Base-by-base conservation (phyloP, 2,329 filamentous ascomycete genomes). In the Sarocladiaceae sp. region DNA sequence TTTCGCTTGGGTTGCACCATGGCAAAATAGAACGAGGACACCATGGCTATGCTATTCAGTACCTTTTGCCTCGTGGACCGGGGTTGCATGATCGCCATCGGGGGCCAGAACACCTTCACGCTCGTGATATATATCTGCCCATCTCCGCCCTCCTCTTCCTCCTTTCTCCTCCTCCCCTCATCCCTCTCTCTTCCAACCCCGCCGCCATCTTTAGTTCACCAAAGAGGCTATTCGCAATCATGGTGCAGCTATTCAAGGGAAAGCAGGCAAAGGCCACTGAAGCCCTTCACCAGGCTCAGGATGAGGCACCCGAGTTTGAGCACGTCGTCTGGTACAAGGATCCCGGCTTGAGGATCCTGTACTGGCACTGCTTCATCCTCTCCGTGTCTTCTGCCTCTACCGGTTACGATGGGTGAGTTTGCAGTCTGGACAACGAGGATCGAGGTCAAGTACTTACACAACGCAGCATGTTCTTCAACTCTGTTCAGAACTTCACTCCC, bases 311-410 rank as follows among this genome's bases (percentile, higher is more conserved):
- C 20, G 65, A 70, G 35, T 79, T 82, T 57, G 75, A 80, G 59
- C 69, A 70, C 52, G 79, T 83, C 23, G 73, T 66, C 51, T 84
- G 80, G 80, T 76, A 70, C 55, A 71, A 67, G 58, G 77, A 83
- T 55, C 78, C 78, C 31, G 76, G 80, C 59, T 66, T 84, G 50
- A 71, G 79, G 50, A 77, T 72, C 62, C 73, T 83, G 7, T 83
- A 83, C 60, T 70, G 71, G 44, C 72, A 74, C 62, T 71, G 71
- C 53, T 64, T 72, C n/a, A 73, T 83, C 52, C 70, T 84, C 53
- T 78, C 80, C 63, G 68, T 83, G 52, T 80, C 78, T 12, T 83
- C 80, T 29, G 80, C 80, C 35, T 83, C 79, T 23, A 83, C 79
- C 7, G 80, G 80, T 50, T 83, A 82, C 60, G 81, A 84, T 66